phyloP scores from a whole-genome alignment of 306 rosid species.

The Luffa acutangula region DNA sequence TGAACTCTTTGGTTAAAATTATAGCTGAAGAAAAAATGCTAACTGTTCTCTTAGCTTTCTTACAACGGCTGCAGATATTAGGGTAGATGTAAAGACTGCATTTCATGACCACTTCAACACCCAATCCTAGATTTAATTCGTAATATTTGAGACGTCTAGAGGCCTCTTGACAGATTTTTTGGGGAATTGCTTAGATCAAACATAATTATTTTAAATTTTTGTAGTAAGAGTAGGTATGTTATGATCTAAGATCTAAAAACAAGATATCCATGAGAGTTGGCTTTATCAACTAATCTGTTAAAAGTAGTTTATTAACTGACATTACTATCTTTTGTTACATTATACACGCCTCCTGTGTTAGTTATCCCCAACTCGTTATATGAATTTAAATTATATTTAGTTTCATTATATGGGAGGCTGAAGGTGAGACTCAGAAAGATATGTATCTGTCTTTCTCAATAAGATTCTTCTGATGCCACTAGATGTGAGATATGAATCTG shows the following conservation, averaged over 20 bases:
- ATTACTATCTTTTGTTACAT: background rate
- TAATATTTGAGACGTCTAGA: background rate
- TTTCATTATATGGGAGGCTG: background rate
- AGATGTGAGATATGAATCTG: background rate
- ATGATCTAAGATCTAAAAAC: background rate
- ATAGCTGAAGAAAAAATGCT: background rate
- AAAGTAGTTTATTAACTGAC: background rate
- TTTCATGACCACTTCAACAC: background rate
- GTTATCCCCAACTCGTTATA: background rate
- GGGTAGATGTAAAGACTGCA: background rate
- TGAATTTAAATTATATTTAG: background rate
- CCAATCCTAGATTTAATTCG: background rate
- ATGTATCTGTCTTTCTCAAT: background rate
- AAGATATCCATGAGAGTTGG: background rate
- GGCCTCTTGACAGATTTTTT: background rate
- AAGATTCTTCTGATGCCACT: background rate
- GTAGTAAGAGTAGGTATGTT: background rate
- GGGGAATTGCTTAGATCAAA: background rate
- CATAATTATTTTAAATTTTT: background rate
- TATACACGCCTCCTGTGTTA: background rate
- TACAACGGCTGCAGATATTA: background rate
- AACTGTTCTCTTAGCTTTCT: background rate
- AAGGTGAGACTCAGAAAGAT: background rate
- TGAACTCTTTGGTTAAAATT: background rate
- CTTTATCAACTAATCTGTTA: background rate